phyloP scores from a whole-genome alignment of 495 filamentous ascomycete species.

The Penicillium paxilli region DNA sequence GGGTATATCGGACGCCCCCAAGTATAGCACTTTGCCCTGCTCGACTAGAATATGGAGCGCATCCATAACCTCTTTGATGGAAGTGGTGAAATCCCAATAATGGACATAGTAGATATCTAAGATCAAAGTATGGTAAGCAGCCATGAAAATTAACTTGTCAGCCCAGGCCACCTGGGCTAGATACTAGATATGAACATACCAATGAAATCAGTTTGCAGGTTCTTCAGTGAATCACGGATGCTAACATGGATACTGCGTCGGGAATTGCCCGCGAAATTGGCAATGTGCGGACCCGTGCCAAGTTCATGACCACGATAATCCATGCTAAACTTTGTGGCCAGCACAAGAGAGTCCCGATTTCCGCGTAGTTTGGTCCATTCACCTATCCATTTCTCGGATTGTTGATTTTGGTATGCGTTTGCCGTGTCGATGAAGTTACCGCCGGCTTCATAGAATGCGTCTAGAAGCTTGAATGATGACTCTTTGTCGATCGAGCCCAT shows the following conservation, averaged over 20 bases:
- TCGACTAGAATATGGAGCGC: conserved; percentile 37
- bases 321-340: conserved; percentile 73
- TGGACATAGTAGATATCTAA: conserved; percentile 26
- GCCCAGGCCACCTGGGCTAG: no score
- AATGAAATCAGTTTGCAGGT: conserved; percentile 67
- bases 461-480: conserved; percentile 40
- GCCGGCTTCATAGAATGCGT: conserved; percentile 39
- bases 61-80: conserved; percentile 47
- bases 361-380: conserved; percentile 16
- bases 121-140: not conserved
- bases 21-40: conserved; percentile 47
- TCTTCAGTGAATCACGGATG: conserved; percentile 55
- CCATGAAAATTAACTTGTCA: no score
- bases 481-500: conserved; percentile 43
- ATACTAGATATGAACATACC: not conserved
- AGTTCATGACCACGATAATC: conserved; percentile 17
- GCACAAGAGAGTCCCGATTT: conserved; percentile 12
- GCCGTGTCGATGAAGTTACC: conserved; percentile 48
- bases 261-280: conserved; percentile 59
- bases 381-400: conserved; percentile 6
- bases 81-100: conserved; percentile 48
- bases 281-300: conserved; percentile 35
- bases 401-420: conserved; percentile 6
- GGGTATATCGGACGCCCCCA: conserved; percentile 44
- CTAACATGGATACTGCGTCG: conserved; percentile 56